Percentiles rank a stretch among this genome's conserved stretches.
Conservation (phyloP, 371 early-diverging fungal species). For the Circinella umbellata region DNA sequence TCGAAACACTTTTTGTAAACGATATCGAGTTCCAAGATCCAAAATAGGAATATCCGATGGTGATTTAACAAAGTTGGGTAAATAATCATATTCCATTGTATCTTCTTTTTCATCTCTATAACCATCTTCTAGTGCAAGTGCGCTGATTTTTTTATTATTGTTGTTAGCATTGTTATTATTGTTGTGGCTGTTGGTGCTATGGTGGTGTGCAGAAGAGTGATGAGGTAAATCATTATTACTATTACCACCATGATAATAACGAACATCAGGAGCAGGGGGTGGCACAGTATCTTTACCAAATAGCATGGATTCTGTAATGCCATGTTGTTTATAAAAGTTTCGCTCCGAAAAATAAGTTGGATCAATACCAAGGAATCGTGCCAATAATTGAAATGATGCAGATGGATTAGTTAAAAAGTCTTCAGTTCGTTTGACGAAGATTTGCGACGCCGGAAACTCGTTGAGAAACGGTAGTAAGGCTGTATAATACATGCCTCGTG, state of each 20-base stretch:
- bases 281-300: slow-evolving; percentile 16
- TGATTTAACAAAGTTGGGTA: not conserved
- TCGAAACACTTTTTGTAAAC: slow-evolving; percentile 56
- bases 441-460: slow-evolving; percentile 42
- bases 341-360: slow-evolving; percentile 32
- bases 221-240: not conserved
- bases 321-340: slow-evolving; percentile 26
- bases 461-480: slow-evolving; percentile 39
- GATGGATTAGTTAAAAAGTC: slow-evolving; percentile 36
- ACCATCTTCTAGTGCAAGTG: slow-evolving; percentile 15
- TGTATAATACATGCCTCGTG: slow-evolving; percentile 47
- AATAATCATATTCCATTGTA: slow-evolving; percentile 12
- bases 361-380: slow-evolving; percentile 41
- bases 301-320: slow-evolving; percentile 24
- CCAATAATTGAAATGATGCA: slow-evolving; percentile 31
- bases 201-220: too few relatives aligned
- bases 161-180: not conserved
- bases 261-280: not conserved
- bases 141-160: slow-evolving; percentile 18
- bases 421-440: slow-evolving; percentile 44
- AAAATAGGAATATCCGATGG: slow-evolving; percentile 11
- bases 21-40: slow-evolving; percentile 50
- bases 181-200: not conserved
- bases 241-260: not conserved
- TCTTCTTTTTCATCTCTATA: not conserved